Evolutionary conservation across 306 rosid genomes (phyloP).

Genomic region (Aeschynomene evenia): DNA sequence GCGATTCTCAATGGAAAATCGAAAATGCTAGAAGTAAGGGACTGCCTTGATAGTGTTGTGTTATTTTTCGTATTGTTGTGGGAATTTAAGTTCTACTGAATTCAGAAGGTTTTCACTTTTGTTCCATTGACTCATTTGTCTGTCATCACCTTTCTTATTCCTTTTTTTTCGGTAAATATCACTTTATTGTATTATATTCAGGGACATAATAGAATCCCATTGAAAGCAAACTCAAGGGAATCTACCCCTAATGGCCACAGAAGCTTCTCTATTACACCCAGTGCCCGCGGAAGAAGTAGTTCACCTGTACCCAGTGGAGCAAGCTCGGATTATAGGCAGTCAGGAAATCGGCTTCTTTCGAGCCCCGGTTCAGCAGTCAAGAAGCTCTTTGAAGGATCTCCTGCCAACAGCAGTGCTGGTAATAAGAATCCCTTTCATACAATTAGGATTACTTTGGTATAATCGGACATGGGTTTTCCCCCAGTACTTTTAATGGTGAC

Average conservation of each 20-base stretch:
- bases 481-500: not conserved
- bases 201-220: constrained; percentile 58
- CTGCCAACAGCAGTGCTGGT: constrained; percentile 51
- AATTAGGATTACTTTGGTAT: constrained; percentile 7
- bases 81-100: not conserved
- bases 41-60: not conserved
- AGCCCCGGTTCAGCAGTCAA: constrained; percentile 40
- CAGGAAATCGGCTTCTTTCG: constrained; percentile 32
- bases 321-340: constrained; percentile 46
- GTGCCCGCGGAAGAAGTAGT: constrained; percentile 64
- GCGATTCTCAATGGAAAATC: constrained; percentile 71
- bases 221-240: constrained; percentile 60
- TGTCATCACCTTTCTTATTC: constrained; percentile 22
- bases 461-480: not conserved
- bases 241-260: constrained; percentile 62
- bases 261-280: constrained; percentile 51
- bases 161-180: too few relatives aligned
- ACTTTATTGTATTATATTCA: constrained; percentile 43
- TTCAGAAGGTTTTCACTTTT: constrained; percentile 2
- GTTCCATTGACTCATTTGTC: not conserved
- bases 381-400: constrained; percentile 64
- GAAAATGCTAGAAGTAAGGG: constrained; percentile 61
- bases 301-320: constrained; percentile 58
- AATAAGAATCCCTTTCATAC: constrained; percentile 26
- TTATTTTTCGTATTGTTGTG: not conserved